Percentiles rank a stretch among this genome's conserved stretches.
Conservation (phyloP, 495 filamentous ascomycete genomes). For the Penicillium pulvis region DNA sequence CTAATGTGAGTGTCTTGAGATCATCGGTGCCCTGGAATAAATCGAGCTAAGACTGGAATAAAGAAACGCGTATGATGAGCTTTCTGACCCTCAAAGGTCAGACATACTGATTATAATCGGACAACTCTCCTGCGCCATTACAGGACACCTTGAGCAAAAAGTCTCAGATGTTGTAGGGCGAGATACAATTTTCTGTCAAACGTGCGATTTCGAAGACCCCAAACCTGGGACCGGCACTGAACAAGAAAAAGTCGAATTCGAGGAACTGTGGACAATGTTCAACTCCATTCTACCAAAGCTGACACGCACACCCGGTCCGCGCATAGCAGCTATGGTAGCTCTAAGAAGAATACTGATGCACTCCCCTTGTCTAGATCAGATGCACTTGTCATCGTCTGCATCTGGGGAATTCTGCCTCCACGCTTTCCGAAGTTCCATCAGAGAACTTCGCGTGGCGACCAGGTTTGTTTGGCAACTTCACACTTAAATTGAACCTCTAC, state of each 20-base stretch:
- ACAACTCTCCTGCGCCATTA: constrained; percentile 47
- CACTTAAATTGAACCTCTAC: constrained; percentile 10
- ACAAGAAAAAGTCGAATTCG: constrained; percentile 34
- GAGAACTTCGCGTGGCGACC: constrained; percentile 84
- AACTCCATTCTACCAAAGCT: constrained; percentile 58
- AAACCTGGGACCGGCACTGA: constrained; percentile 7
- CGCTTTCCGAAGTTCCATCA: constrained; percentile 75
- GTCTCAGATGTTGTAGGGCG: constrained; percentile 18
- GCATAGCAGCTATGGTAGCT: constrained; percentile 72
- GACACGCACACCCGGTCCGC: constrained; percentile 57
- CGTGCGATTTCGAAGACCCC: constrained; percentile 35
- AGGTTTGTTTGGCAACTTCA: constrained; percentile 44
- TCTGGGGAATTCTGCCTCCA: constrained; percentile 80
- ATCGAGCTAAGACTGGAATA: constrained; percentile 13
- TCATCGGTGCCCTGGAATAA: neutral
- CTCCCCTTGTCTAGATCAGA: constrained; percentile 51
- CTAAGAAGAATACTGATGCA: constrained; percentile 69
- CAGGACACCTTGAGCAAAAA: constrained; percentile 25
- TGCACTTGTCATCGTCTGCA: constrained; percentile 65
- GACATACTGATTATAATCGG: constrained; percentile 39
- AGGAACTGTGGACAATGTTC: constrained; percentile 56
- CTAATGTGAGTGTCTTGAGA: constrained; percentile 32
- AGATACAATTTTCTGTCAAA: constrained; percentile 38
- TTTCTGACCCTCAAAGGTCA: constrained; percentile 34
- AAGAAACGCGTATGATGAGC: constrained; percentile 28